Evolutionary conservation across 2,329 filamentous ascomycete genomes (phyloP).

Genomic region (Cryphonectria japonica): DNA sequence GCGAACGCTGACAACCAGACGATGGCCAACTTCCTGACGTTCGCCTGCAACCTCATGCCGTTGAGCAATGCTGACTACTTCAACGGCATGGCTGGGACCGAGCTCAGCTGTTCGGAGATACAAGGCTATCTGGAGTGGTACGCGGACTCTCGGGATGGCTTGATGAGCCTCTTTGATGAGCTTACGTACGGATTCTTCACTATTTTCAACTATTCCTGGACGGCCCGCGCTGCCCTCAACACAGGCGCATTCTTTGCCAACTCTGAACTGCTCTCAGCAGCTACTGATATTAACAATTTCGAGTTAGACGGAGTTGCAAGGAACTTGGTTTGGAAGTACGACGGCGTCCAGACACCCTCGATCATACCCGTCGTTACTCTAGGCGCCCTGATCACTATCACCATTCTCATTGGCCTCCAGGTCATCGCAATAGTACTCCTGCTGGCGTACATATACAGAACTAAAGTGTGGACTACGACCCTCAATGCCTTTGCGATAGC

Average conservation of each 20-base stretch:
- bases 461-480: conserved; percentile 24
- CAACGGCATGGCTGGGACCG: background rate
- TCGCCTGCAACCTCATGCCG: background rate
- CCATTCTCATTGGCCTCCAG: conserved; percentile 15
- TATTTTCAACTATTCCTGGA: background rate
- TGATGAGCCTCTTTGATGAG: background rate
- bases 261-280: conserved; percentile 32
- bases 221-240: conserved; percentile 12
- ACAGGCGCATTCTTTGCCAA: conserved; percentile 39
- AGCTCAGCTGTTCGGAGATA: background rate
- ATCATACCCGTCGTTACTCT: conserved; percentile 4
- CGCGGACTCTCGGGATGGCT: too few relatives aligned
- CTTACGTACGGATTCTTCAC: background rate
- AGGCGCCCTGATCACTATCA: background rate
- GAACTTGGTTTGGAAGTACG: background rate
- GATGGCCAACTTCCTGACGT: background rate
- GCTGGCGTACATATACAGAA: conserved; percentile 23
- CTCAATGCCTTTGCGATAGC: conserved; percentile 27
- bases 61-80: background rate
- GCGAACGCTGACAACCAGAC: background rate
- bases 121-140: background rate
- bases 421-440: conserved; percentile 17
- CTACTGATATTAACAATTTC: background rate
- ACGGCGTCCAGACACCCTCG: background rate
- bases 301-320: too few relatives aligned